These are phyloP conservation scores for Chloris gayana DNA, from an alignment of 176 grass and related monocot genomes.

Conservation along the genomic window DNA sequence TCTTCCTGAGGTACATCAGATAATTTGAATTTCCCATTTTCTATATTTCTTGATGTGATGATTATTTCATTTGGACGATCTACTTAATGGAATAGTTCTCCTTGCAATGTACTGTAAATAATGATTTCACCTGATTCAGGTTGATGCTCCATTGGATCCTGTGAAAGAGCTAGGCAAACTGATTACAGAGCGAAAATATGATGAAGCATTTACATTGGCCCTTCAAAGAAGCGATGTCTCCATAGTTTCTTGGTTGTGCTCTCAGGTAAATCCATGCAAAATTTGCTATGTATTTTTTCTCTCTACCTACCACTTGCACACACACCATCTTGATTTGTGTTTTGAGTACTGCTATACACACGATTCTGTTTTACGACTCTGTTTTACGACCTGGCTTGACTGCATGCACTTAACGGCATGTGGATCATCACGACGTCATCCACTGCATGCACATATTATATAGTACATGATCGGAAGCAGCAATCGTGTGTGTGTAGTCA, in stretches of 20 bases:
- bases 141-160: slow-evolving; percentile 69
- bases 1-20: slow-evolving; percentile 60
- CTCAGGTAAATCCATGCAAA: slow-evolving; percentile 53
- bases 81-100: neutral
- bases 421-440: too few species aligned
- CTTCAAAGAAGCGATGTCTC: slow-evolving; percentile 91
- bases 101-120: slow-evolving; percentile 2
- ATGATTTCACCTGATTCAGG: slow-evolving; percentile 49
- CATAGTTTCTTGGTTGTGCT: slow-evolving; percentile 88
- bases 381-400: too few species aligned
- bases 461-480: too few species aligned
- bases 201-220: slow-evolving; percentile 91
- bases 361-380: too few species aligned
- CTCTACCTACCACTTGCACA: neutral
- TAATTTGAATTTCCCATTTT: neutral
- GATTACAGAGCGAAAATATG: slow-evolving; percentile 71
- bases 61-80: neutral
- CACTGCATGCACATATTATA: too few species aligned
- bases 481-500: too few species aligned
- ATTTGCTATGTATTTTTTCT: neutral
- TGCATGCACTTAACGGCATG: too few species aligned
- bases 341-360: too few species aligned
- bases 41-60: neutral
- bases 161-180: slow-evolving; percentile 74
- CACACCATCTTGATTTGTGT: neutral